Evolutionary conservation across 2,329 filamentous ascomycete species (phyloP).

Genomic region (Knoxdaviesia proteae): DNA sequence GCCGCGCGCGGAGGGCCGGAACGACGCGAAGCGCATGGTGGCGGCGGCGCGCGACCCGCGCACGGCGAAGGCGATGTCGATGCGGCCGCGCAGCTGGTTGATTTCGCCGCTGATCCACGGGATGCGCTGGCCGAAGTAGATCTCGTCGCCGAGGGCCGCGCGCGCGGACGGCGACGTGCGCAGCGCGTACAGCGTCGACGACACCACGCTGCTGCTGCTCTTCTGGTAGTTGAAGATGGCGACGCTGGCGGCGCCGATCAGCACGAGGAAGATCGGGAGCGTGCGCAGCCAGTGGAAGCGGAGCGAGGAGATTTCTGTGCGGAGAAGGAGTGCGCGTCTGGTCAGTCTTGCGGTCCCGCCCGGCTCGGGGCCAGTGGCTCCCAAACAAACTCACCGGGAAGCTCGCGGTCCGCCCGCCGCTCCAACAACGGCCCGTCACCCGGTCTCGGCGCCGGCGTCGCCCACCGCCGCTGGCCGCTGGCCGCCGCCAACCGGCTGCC

Average conservation of each 20-base stretch:
- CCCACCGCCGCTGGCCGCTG: slow-evolving; percentile 18
- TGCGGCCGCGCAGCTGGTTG: slow-evolving; percentile 81
- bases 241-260: slow-evolving; percentile 50
- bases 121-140: slow-evolving; percentile 60
- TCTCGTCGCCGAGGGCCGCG: slow-evolving; percentile 64
- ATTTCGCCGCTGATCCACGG: slow-evolving; percentile 74
- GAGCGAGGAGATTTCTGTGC: slow-evolving; percentile 18
- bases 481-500: too few species aligned
- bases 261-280: slow-evolving; percentile 57
- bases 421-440: slow-evolving; percentile 45
- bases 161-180: slow-evolving; percentile 60
- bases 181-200: slow-evolving; percentile 75
- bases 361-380: background rate
- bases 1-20: slow-evolving; percentile 36
- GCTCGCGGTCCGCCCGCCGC: slow-evolving; percentile 41
- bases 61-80: slow-evolving; percentile 73
- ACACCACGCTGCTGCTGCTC: slow-evolving; percentile 67
- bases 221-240: slow-evolving; percentile 99
- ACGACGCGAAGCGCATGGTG: slow-evolving; percentile 62
- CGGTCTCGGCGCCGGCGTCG: slow-evolving; percentile 33
- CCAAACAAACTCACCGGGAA: slow-evolving; percentile 28
- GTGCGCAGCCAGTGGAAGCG: slow-evolving; percentile 47
- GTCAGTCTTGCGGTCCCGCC: too few species aligned
- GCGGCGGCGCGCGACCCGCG: slow-evolving; percentile 54
- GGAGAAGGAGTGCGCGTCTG: too few species aligned